Percentiles rank a stretch among this genome's conserved stretches.
Conservation (phyloP, 352 stramenopile species). For the Pythium rishiriense region DNA sequence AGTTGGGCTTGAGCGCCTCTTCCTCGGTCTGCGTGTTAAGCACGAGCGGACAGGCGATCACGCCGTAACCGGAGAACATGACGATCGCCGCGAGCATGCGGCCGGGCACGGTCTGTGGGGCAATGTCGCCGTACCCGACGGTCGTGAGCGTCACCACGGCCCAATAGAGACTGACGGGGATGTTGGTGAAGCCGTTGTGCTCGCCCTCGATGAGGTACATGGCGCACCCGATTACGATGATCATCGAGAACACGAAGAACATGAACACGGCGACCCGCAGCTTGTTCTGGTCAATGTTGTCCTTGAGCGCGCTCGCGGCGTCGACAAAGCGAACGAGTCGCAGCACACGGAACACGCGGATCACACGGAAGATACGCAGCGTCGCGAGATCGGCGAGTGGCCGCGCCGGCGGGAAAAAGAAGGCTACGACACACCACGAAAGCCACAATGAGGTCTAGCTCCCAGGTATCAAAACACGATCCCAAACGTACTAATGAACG, state of each 20-base stretch:
- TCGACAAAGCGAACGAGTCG: constrained; percentile 74
- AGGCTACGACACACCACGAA: constrained; percentile 15
- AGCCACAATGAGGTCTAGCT: background rate
- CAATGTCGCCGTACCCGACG: constrained; percentile 85
- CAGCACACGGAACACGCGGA: constrained; percentile 77
- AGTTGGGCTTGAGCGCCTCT: constrained; percentile 40
- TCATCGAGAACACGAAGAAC: constrained; percentile 68
- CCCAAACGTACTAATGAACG: constrained; percentile 45
- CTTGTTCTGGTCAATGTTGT: constrained; percentile 83
- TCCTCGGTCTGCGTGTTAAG: constrained; percentile 40
- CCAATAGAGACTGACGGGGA: constrained; percentile 87
- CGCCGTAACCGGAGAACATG: constrained; percentile 86
- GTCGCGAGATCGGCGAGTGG: constrained; percentile 70
- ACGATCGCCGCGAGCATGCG: constrained; percentile 80
- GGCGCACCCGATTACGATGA: constrained; percentile 76
- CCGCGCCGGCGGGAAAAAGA: constrained; percentile 59
- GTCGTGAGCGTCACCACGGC: constrained; percentile 88
- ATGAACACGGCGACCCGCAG: constrained; percentile 76
- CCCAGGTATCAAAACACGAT: too few species aligned
- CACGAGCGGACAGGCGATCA: constrained; percentile 79
- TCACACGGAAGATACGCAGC: constrained; percentile 75
- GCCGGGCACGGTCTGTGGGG: constrained; percentile 73
- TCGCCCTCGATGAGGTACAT: constrained; percentile 87
- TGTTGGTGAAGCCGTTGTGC: constrained; percentile 72
- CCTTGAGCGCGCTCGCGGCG: constrained; percentile 57